These are phyloP conservation scores for Penicillium roqueforti DNA, from an alignment of 495 filamentous ascomycete genomes.

Conservation along the genomic window DNA sequence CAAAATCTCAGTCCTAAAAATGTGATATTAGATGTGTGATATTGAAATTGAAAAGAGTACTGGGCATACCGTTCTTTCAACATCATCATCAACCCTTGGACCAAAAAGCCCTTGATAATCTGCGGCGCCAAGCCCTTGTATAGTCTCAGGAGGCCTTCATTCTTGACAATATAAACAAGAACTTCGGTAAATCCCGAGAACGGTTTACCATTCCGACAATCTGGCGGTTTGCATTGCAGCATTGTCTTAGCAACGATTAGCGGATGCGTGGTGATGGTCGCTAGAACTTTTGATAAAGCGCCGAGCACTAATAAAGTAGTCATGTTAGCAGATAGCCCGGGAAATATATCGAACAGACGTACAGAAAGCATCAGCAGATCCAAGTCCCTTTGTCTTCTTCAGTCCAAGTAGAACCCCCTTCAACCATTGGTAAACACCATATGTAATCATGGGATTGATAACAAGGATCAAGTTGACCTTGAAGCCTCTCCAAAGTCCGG, in stretches of 20 bases:
- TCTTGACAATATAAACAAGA: constrained; percentile 73
- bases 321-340: no score
- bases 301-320: no score
- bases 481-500: constrained; percentile 62
- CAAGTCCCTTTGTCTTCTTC: no score
- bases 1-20: no score
- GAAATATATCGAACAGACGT: no score
- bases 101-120: constrained; percentile 76
- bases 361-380: constrained; percentile 75
- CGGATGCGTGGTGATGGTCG: constrained; percentile 81
- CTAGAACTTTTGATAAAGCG: constrained; percentile 76
- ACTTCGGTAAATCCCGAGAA: constrained; percentile 86
- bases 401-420: no score
- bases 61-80: constrained; percentile 92
- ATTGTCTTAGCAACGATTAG: constrained; percentile 91
- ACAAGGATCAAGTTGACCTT: constrained; percentile 53
- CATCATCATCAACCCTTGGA: constrained; percentile 94
- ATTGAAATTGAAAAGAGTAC: no score
- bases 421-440: constrained; percentile 87
- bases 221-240: constrained; percentile 77
- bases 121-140: constrained; percentile 90
- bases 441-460: constrained; percentile 90
- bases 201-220: constrained; percentile 67
- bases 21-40: no score
- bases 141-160: constrained; percentile 71